Evolutionary conservation across 1,139 yeast genomes (phyloP).

Genomic region (Kurtzmaniella quercitrusa): DNA sequence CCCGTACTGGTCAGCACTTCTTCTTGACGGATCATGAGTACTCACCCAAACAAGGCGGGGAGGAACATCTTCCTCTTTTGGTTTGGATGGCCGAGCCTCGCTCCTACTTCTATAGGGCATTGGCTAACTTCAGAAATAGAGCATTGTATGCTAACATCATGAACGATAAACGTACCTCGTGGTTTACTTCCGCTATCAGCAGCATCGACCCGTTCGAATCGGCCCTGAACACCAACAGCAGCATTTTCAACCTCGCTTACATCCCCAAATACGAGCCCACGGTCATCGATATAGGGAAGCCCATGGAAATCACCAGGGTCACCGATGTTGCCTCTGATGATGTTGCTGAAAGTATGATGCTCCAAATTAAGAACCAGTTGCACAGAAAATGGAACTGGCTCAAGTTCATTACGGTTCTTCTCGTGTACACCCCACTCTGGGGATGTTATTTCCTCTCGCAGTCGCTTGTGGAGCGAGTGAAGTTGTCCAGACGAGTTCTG

Average conservation of each 20-base stretch:
- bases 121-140: conserved; percentile 46
- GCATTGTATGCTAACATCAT: conserved; percentile 69
- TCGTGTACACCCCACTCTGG: conserved; percentile 54
- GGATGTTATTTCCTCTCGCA: conserved; percentile 42
- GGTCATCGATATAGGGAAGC: conserved; percentile 44
- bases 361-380: conserved; percentile 16
- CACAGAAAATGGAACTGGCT: conserved; percentile 44
- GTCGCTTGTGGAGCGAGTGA: conserved; percentile 38
- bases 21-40: conserved; percentile 50
- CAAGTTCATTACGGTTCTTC: conserved; percentile 33
- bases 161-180: conserved; percentile 75
- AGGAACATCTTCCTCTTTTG: conserved; percentile 44
- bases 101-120: conserved; percentile 56
- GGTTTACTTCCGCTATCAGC: conserved; percentile 77
- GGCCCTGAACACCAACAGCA: conserved; percentile 33
- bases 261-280: conserved; percentile 50
- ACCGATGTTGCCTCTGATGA: neutral
- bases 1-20: conserved; percentile 69
- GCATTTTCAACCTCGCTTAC: conserved; percentile 40
- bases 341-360: neutral
- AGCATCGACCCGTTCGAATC: conserved; percentile 57
- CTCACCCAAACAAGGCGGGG: conserved; percentile 9
- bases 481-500: conserved; percentile 29
- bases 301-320: conserved; percentile 15
- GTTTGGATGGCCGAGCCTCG: conserved; percentile 60